A percentile compares a stretch with the other conserved stretches of the same genome.
These are phyloP conservation scores for Colletotrichum tofieldiae DNA, from an alignment of 2,329 filamentous ascomycete species.

Conservation along the genomic window DNA sequence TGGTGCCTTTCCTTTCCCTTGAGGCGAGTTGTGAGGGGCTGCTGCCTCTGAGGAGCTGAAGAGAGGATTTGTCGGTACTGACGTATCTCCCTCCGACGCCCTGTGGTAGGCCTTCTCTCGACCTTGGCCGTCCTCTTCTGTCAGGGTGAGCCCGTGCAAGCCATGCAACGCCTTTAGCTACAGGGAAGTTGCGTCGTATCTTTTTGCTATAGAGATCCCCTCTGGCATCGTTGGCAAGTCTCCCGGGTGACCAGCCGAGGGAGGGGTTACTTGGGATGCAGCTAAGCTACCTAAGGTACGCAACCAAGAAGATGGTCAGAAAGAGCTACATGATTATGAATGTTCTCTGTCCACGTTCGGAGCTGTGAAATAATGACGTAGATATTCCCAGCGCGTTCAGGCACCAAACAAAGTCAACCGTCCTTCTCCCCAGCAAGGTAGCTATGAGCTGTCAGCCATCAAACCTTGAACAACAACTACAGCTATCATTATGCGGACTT, in stretches of 20 bases:
- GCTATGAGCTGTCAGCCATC: slow-evolving; percentile 1
- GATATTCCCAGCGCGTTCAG: background rate
- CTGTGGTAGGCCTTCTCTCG: background rate
- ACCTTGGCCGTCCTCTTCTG: background rate
- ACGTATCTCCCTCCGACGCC: slow-evolving; percentile 2
- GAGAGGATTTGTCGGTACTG: slow-evolving; percentile 9
- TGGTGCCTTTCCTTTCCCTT: slow-evolving; percentile 20
- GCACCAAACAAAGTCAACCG: background rate
- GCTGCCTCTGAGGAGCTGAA: slow-evolving; percentile 12
- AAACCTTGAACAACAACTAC: background rate
- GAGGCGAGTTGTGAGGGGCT: slow-evolving; percentile 25
- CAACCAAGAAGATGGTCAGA: background rate
- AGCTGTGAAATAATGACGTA: background rate
- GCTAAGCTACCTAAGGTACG: slow-evolving; percentile 11
- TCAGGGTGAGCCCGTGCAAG: background rate
- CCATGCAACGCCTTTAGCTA: background rate
- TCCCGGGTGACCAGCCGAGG: slow-evolving; percentile 12
- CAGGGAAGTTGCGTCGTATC: background rate
- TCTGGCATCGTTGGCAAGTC: background rate
- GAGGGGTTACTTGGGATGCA: slow-evolving; percentile 8
- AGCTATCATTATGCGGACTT: slow-evolving; percentile 2
- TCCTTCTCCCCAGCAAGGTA: background rate
- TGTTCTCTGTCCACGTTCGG: background rate
- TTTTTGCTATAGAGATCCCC: background rate
- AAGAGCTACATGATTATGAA: slow-evolving; percentile 2